These are phyloP conservation scores for Trichosporon faecale DNA, from an alignment of 1,284 basidiomycete genomes.

Conservation along the genomic window DNA sequence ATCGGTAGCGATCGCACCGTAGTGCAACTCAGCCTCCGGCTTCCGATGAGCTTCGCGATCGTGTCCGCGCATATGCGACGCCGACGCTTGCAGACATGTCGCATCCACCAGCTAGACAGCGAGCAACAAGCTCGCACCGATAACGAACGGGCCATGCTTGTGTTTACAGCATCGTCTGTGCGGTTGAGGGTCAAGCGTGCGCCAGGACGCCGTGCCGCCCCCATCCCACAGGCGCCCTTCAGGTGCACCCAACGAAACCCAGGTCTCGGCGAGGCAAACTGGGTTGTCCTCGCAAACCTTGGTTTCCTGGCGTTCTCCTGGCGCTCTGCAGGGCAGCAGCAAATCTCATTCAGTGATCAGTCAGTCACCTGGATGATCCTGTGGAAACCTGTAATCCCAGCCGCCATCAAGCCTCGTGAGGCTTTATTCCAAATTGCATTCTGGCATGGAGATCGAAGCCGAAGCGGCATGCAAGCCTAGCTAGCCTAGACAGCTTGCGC, in stretches of 20 bases:
- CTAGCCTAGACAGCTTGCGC: not conserved
- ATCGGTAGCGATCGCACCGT: not conserved
- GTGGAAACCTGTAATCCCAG: not conserved
- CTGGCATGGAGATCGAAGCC: not conserved
- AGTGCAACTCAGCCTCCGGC: not conserved
- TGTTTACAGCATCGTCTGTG: not conserved
- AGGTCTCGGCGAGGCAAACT: not conserved
- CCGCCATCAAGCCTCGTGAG: not conserved
- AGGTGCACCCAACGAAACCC: not conserved
- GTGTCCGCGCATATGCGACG: not conserved
- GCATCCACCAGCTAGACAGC: not conserved
- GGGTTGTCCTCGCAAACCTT: not conserved
- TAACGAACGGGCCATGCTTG: not conserved
- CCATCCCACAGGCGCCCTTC: not conserved
- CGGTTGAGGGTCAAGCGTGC: not conserved
- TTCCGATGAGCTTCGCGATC: not conserved
- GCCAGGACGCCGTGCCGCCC: not conserved
- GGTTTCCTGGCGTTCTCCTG: no score
- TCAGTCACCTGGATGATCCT: not conserved
- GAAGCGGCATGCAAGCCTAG: not conserved
- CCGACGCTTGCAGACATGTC: not conserved
- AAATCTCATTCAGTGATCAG: slow-evolving; percentile 2
- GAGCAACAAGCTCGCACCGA: not conserved
- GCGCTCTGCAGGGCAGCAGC: not conserved
- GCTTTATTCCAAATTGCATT: not conserved